Evolutionary conservation across 768 basidiomycete genomes (phyloP), one percentile per base, ranked within the genome.

Genomic region (Tulasnella sp.): DNA sequence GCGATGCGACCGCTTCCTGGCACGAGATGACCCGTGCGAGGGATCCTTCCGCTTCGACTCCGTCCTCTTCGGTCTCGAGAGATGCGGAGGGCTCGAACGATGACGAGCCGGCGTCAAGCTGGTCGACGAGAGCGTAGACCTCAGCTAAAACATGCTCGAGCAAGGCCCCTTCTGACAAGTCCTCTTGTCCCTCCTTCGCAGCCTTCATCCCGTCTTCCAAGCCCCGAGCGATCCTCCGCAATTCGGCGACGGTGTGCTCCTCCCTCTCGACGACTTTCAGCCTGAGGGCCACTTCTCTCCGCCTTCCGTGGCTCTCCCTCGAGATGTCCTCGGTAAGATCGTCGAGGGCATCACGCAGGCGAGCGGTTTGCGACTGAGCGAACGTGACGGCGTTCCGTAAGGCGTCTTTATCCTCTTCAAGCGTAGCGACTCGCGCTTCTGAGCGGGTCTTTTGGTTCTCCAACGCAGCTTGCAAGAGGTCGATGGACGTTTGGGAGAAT

Each of bases 401-500:
- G 3, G 85, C 79, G 4, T 86, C 85, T 18, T 90, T 82, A 79
- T 90, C 88, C 1, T 86, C 81, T 26, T 89, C 84, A 1, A 92
- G 84, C 0, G 91, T 92, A 5, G 87, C 81, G 0, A 89, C 81
- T 0, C 91, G 91, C 0, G 91, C 88, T 2, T 87, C 84, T 81
- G 94, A 91, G 3, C 93, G 88, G 0, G 86, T 82, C 75, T 89
- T 90, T 71, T 93, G 86, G 1, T 88, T 84, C 6, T 85, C 84
- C 61, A 94, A 85, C 16, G 92, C 88, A 4, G 85, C 81, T 80
- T 93, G 92, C 0, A 95, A 88, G 1, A 87, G 82, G 76, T 92
- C 87, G 5, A 91, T 91, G 9, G 92, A 89, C 1, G 88, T 85
- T 82, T 95, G 93, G 2, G 93, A 93, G 84, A 94, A 95, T 83